Evolutionary conservation across 2,329 filamentous ascomycete species (phyloP), one percentile per base, ranked within the genome.

Genomic region (Beauveria brongniartii): DNA sequence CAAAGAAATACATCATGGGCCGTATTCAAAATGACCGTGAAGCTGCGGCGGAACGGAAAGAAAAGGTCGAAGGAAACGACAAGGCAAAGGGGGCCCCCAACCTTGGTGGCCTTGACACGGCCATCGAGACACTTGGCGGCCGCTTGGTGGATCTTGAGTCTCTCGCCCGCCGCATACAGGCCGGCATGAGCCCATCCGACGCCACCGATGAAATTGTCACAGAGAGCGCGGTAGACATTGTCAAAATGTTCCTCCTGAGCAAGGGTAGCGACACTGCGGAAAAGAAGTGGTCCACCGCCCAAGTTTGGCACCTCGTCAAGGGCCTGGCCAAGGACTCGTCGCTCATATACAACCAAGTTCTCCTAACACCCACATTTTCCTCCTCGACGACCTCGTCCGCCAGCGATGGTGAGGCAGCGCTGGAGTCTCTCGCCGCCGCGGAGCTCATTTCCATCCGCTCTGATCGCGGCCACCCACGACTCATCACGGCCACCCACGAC

Each of bases 91-190:
- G 62, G 18, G 67, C 71, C 2, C 70, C 72, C 3, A 72, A 92
- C 64, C 77, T 94, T 7, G 72, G 74, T 1, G 90, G 92, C 64
- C 81, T 99, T 1, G 92, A 97, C 68, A 81, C 81, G 30, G 92
- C 90, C 66, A 95, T 97, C 65, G 82, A 86, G 30, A 82, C 87
- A 0, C 82, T 99, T 1, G 94, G 94, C 24, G 94, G 94, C 2
- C 90, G 94, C 3, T 81, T 99, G n/a, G 96, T 92, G 0, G 94
- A 99, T 69, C 86, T 99, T 22, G 93, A 97, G 70, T 95, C 94
- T 69, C 84, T 99, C 48, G 89, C 92, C n/a, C 86, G 93, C 41
- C 84, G 94, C 20, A 89, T 99, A 67, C 91, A 91, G 74, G 86
- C 89, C 1, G 93, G 94, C 18, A 92, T 97, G 72, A 88, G 82